Percentiles rank a stretch among this genome's conserved stretches.
These are phyloP conservation scores for Neohortaea acidophila DNA, from an alignment of 495 filamentous ascomycete species.

Conservation along the genomic window DNA sequence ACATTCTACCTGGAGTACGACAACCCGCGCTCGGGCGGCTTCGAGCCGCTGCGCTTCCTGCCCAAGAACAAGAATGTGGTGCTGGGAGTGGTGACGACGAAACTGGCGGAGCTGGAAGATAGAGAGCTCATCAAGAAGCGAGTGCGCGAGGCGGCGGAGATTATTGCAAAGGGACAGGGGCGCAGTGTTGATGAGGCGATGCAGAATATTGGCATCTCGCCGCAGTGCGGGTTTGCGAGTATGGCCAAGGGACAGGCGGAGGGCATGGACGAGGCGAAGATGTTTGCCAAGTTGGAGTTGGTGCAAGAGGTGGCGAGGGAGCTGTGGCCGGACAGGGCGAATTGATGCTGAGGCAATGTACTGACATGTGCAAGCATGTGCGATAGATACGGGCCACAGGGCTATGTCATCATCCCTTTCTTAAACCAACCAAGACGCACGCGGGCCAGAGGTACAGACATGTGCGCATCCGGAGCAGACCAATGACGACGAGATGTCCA, in stretches of 20 bases:
- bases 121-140: slow-evolving; percentile 21
- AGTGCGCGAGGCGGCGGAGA: slow-evolving; percentile 24
- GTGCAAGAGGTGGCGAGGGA: slow-evolving; percentile 27
- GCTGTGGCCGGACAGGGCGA: slow-evolving; percentile 25
- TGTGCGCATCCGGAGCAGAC: no score
- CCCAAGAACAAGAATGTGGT: slow-evolving; percentile 27
- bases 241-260: slow-evolving; percentile 26
- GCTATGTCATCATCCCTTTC: no score
- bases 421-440: no score
- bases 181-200: slow-evolving; percentile 17
- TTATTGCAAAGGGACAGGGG: slow-evolving; percentile 23
- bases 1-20: slow-evolving; percentile 31
- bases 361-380: no score
- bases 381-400: no score
- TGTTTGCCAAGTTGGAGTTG: slow-evolving; percentile 28
- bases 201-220: slow-evolving; percentile 25
- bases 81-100: slow-evolving; percentile 25
- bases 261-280: slow-evolving; percentile 26
- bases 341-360: no score
- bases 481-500: no score
- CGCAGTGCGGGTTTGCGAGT: slow-evolving; percentile 28
- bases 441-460: no score
- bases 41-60: slow-evolving; percentile 25
- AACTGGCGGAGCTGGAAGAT: slow-evolving; percentile 25
- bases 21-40: slow-evolving; percentile 26